Evolutionary conservation across 2,329 filamentous ascomycete species (phyloP).

Genomic region (Fusarium subglutinans): DNA sequence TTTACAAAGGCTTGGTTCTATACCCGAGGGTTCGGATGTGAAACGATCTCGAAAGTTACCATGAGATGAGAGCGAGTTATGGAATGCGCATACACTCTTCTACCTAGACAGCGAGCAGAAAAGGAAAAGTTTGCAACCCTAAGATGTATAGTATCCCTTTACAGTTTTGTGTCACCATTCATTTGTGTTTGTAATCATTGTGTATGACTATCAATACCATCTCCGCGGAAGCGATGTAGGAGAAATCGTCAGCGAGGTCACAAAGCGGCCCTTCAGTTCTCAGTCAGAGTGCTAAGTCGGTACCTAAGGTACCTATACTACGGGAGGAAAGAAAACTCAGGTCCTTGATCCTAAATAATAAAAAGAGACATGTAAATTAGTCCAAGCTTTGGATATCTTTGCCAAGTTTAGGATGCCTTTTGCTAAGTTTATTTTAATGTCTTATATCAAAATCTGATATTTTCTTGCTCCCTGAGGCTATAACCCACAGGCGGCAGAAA

Average conservation of each 20-base stretch:
- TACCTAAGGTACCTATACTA: neutral
- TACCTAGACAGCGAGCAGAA: neutral
- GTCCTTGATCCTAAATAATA: neutral
- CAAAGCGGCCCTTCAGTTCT: neutral
- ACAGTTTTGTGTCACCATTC: neutral
- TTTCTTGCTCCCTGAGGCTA: neutral
- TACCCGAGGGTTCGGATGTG: conserved; percentile 12
- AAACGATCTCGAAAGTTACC: neutral
- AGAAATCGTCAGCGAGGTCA: neutral
- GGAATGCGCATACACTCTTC: neutral
- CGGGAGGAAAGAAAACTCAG: neutral
- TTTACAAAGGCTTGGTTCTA: conserved; percentile 22
- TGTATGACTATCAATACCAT: neutral
- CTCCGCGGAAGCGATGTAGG: conserved; percentile 18
- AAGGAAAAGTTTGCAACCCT: neutral
- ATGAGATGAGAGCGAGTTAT: conserved; percentile 13
- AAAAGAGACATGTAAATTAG: neutral
- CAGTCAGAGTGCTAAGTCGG: neutral
- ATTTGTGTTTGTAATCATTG: conserved; percentile 3
- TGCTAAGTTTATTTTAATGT: neutral
- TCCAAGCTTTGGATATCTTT: neutral
- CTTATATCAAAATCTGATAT: neutral
- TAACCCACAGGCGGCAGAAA: neutral
- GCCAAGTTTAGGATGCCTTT: neutral
- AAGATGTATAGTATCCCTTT: neutral